phyloP scores from a whole-genome alignment of 2,329 filamentous ascomycete genomes.

The Cladophialophora yegresii region DNA sequence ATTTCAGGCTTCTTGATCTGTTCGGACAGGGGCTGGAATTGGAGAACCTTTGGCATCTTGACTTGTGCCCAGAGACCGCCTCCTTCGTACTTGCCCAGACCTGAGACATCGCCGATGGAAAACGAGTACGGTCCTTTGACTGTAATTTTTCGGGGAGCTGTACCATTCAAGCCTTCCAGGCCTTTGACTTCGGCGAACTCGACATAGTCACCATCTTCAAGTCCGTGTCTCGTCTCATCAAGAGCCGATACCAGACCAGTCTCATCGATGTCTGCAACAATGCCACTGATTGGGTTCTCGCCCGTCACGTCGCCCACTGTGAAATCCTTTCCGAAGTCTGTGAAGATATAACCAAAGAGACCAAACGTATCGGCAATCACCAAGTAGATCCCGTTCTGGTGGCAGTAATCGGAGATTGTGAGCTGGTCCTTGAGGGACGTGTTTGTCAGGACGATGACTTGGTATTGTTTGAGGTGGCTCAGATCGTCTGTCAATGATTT shows the following conservation, averaged over 20 bases:
- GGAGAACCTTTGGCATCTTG: slow-evolving; percentile 94
- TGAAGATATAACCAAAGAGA: slow-evolving; percentile 93
- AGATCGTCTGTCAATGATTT: slow-evolving; percentile 72
- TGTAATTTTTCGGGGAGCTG: slow-evolving; percentile 82
- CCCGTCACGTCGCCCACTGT: slow-evolving; percentile 86
- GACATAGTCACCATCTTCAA: slow-evolving; percentile 95
- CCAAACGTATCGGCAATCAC: slow-evolving; percentile 87
- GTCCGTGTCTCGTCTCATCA: slow-evolving; percentile 90
- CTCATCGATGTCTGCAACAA: slow-evolving; percentile 85
- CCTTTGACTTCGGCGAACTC: slow-evolving; percentile 92
- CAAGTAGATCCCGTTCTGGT: slow-evolving; percentile 88
- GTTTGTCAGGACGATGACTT: slow-evolving; percentile 88
- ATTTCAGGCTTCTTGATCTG: slow-evolving; percentile 86
- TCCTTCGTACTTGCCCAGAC: slow-evolving; percentile 79
- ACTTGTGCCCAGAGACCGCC: slow-evolving; percentile 93
- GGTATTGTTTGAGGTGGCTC: slow-evolving; percentile 82
- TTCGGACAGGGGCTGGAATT: slow-evolving; percentile 79
- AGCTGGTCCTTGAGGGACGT: slow-evolving; percentile 79
- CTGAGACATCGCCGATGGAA: slow-evolving; percentile 89
- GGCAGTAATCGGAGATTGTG: slow-evolving; percentile 86
- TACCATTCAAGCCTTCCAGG: slow-evolving; percentile 82
- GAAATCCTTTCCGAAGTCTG: slow-evolving; percentile 94
- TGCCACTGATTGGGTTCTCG: slow-evolving; percentile 82
- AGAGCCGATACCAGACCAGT: slow-evolving; percentile 88
- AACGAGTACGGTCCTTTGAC: slow-evolving; percentile 98